Base-by-base conservation (phyloP, 2,329 filamentous ascomycete genomes). In the Pseudogymnoascus sp. region DNA sequence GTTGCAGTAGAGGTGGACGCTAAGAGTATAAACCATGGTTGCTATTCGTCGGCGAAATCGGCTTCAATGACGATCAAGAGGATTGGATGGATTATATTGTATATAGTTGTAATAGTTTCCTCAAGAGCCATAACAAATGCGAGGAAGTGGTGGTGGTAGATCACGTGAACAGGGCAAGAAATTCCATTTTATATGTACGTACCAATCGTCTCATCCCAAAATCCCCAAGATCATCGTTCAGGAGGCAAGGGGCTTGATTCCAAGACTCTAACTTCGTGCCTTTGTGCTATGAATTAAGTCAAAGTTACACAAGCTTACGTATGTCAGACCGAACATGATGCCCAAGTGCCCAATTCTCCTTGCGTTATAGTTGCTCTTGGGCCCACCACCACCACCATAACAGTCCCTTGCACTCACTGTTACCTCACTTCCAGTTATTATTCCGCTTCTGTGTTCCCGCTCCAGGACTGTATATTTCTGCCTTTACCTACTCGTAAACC, bases 1-100 rank as follows among this genome's bases (percentile, higher is more conserved):
- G 72, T 90, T 90, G 67, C 88, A 86, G 77, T 87, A 84, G 66
- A 91, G 81, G 70, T 88, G 85, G 59, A 88, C 85, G 69, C 86
- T 84, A 69, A 89, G 84, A 65, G 85, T 88, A 77, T 89, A 89
- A 68, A 87, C 85, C 84, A 87, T 87, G 10, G n/a, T 56, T 14
- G 59, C 59, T 23, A 34, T 38, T 46, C 34, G 59, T 46, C 10
- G 34, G 11, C 34, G 59, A 10, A 61, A 7, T 34, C n/a, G 46
- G n/a, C 50, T 56, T 34, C 34, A 56, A 10, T 56, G 50, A 21
- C n/a, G n/a, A 56, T 34, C 18, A 14, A 18, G 5, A 34, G 25
- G 50, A 56, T 8, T 21, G n/a, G 11, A 56, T 56, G 50, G 8
- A 18, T 56, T 56, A 53, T 34, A 34, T 18, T 3, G 7, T 28